phyloP scores from a whole-genome alignment of 208 protist genomes.

The Spongospora subterranea region DNA sequence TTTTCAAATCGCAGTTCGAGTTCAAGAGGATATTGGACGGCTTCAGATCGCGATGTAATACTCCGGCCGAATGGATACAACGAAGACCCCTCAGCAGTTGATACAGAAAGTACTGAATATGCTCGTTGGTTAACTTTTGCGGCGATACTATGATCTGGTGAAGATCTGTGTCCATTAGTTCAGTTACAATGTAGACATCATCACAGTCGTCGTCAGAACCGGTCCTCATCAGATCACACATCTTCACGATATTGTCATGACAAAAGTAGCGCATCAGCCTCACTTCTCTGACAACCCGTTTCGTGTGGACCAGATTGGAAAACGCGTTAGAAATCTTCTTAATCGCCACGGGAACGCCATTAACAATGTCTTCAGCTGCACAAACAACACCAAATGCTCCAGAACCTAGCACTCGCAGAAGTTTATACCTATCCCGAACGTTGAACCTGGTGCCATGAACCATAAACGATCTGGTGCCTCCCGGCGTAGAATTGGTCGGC shows the following conservation, averaged over 20 bases:
- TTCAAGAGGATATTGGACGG: slow-evolving; percentile 93
- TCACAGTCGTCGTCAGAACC: slow-evolving; percentile 78
- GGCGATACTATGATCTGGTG: slow-evolving; percentile 88
- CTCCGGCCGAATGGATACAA: slow-evolving; percentile 88
- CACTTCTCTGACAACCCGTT: slow-evolving; percentile 88
- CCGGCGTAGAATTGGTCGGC: background rate
- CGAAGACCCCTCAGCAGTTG: slow-evolving; percentile 89
- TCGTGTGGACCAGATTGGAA: slow-evolving; percentile 85
- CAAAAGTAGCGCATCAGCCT: slow-evolving; percentile 43
- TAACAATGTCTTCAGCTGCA: slow-evolving; percentile 60
- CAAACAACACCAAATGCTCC: slow-evolving; percentile 72
- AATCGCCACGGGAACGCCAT: slow-evolving; percentile 71
- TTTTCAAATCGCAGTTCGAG: slow-evolving; percentile 94
- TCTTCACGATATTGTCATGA: slow-evolving; percentile 89
- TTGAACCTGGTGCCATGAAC: slow-evolving; percentile 63
- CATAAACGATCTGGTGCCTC: slow-evolving; percentile 60
- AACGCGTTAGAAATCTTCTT: slow-evolving; percentile 93
- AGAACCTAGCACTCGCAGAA: slow-evolving; percentile 66
- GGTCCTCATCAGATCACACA: slow-evolving; percentile 73
- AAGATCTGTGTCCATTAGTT: slow-evolving; percentile 94
- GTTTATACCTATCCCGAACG: slow-evolving; percentile 57
- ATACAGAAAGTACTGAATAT: slow-evolving; percentile 94
- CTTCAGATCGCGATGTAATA: slow-evolving; percentile 94
- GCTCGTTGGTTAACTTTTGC: slow-evolving; percentile 86
- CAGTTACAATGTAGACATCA: slow-evolving; percentile 91